Conservation (phyloP, 2,329 filamentous ascomycete species). For the Colletotrichum sp. region DNA sequence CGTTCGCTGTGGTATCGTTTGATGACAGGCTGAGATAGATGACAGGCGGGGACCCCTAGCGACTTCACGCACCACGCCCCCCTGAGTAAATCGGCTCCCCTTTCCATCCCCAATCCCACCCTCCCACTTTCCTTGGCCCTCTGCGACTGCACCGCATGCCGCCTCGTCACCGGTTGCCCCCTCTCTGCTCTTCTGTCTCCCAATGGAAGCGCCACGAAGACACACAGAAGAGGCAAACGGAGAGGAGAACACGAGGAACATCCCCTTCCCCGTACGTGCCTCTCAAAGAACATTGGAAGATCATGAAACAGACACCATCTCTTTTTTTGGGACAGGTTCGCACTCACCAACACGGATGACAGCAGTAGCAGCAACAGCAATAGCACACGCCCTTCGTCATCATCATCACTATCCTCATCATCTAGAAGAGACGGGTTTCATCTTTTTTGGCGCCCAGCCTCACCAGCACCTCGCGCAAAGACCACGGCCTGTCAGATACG, state of each 20-base stretch:
- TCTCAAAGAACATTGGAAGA: neutral
- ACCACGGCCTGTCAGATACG: neutral
- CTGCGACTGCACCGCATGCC: neutral
- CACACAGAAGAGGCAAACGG: neutral
- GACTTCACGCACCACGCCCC: neutral
- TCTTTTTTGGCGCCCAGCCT: conserved; percentile 12
- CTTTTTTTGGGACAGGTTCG: neutral
- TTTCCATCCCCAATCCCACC: neutral
- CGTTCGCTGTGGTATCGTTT: neutral
- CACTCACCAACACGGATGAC: neutral
- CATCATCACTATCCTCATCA: neutral
- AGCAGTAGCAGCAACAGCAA: neutral
- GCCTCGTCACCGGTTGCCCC: neutral
- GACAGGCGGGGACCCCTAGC: neutral
- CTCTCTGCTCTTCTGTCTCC: neutral
- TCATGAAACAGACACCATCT: conserved; percentile 12
- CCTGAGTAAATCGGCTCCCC: neutral
- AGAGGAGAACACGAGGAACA: neutral
- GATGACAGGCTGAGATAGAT: conserved; percentile 20
- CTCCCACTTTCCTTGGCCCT: conserved; percentile 5
- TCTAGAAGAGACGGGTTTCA: conserved; percentile 18
- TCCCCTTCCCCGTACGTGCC: neutral
- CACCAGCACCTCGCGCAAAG: neutral
- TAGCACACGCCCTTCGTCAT: neutral
- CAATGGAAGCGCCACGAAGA: neutral